Evolutionary conservation across 768 basidiomycete species (phyloP), one percentile per base, ranked within the genome.

Genomic region (Podaxis sp.): DNA sequence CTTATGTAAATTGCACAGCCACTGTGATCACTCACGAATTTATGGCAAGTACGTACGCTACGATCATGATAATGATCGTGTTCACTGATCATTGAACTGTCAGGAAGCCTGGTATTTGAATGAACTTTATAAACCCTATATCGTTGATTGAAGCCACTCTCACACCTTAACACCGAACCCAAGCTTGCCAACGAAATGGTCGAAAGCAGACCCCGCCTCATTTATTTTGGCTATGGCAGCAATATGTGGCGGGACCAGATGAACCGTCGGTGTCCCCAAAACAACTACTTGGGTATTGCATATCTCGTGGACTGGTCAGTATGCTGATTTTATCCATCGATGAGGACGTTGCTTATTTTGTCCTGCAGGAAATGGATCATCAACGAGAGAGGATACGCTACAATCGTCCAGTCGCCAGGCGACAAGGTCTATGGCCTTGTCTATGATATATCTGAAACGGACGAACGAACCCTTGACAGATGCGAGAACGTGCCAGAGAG

Each of bases 241-340:
- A 84, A 84, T 60, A 71, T 83, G 41, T 83, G 81, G 79, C 72
- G 71, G 38, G 76, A 81, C 30, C 82, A 82, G 68, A 84, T 83
- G 83, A 69, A 71, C 30, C 68, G 70, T n/a, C 73, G 82, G 15
- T 83, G 82, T 60, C 80, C 81, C n/a, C 73, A 78, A 3, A 78
- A 72, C 64, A 74, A 70, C 40, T 77, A 74, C 51, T 58, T 80
- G 24, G 82, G 81, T 4, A 68, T 78, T n/a, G 82, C 75, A 1
- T 59, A 67, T 17, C 67, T 82, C 49, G 52, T 64, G n/a, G 71
- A 78, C 63, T 83, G 83, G 82, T 79, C 50, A 70, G 76, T 55
- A 33, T 41, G 20, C 20, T 33, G 52, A 48, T 40, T 41, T 26
- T 11, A 15, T 6, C 17, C 30, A 33, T 22, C 3, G 41, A 53